Evolutionary conservation across 2,329 filamentous ascomycete genomes (phyloP).

Genomic region (Diplodia sapinea): DNA sequence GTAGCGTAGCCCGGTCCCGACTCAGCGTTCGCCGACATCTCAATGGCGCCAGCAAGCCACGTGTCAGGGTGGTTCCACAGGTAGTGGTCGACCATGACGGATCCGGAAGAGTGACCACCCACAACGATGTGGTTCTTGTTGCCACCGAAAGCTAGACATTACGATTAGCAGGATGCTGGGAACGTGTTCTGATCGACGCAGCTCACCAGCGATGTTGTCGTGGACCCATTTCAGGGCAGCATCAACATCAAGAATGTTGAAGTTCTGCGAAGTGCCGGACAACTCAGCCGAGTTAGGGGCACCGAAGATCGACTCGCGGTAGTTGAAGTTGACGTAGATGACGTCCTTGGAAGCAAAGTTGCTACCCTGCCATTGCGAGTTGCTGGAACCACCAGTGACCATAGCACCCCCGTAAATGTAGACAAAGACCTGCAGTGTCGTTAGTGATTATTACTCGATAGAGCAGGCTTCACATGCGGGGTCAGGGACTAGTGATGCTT

Average conservation of each 20-base stretch:
- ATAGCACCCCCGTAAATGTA: constrained; percentile 56
- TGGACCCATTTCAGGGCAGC: constrained; percentile 50
- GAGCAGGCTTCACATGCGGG: neutral
- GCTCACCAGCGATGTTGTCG: constrained; percentile 44
- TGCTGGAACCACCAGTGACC: constrained; percentile 49
- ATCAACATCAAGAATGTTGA: constrained; percentile 49
- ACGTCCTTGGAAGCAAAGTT: constrained; percentile 31
- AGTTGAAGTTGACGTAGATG: constrained; percentile 46
- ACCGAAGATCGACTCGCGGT: constrained; percentile 35
- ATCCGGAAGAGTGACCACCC: constrained; percentile 34
- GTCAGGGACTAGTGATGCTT: constrained; percentile 2
- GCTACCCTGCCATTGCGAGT: constrained; percentile 43
- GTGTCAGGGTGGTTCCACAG: constrained; percentile 39
- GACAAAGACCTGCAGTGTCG: constrained; percentile 43
- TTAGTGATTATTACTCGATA: constrained; percentile 16
- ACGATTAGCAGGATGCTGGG: neutral
- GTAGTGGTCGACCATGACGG: constrained; percentile 36
- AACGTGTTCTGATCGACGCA: too few species aligned
- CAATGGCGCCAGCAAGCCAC: constrained; percentile 41
- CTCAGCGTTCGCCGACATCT: constrained; percentile 45
- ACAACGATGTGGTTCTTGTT: constrained; percentile 54
- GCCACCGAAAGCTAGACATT: constrained; percentile 50
- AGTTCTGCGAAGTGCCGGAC: constrained; percentile 39
- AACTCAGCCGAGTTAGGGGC: constrained; percentile 28
- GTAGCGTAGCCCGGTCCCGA: constrained; percentile 33